A percentile compares a stretch with the other conserved stretches of the same genome.
phyloP scores from a whole-genome alignment of 129 eudicot species.

The Oenanthe sinensis region DNA sequence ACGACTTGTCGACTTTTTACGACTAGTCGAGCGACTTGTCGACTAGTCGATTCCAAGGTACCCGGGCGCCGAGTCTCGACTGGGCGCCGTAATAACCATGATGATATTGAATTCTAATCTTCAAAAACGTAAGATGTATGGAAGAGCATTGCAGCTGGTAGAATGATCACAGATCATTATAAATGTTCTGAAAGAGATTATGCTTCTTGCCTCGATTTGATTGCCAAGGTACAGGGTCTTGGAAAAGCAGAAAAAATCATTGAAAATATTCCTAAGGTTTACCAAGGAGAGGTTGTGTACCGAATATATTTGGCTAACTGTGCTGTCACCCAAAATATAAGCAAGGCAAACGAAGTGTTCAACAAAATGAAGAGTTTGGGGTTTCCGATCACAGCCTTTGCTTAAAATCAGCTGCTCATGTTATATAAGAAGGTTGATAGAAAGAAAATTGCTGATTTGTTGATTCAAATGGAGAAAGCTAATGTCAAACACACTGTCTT shows the following conservation, averaged over 20 bases:
- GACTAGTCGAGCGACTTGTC: too few relatives aligned
- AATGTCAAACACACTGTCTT: conserved; percentile 48
- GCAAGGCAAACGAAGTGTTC: conserved; percentile 57
- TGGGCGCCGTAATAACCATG: too few relatives aligned
- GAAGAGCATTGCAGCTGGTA: conserved; percentile 66
- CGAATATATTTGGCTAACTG: conserved; percentile 62
- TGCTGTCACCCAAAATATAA: conserved; percentile 24
- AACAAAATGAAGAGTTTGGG: conserved; percentile 57
- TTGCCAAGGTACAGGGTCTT: conserved; percentile 64
- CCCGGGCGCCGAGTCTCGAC: too few relatives aligned
- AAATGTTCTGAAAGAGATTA: conserved; percentile 46
- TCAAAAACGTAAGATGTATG: conserved; percentile 47
- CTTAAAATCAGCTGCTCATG: conserved; percentile 67
- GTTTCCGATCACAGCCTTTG: conserved; percentile 36
- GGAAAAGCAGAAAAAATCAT: conserved; percentile 54
- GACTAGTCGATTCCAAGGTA: too few relatives aligned
- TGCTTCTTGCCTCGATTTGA: conserved; percentile 67
- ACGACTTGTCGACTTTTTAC: too few relatives aligned
- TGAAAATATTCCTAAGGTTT: conserved; percentile 38
- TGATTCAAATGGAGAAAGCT: conserved; percentile 65
- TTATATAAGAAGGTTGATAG: conserved; percentile 53
- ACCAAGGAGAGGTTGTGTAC: conserved; percentile 46
- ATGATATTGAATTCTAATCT: conserved; percentile 25
- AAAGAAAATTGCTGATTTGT: conserved; percentile 67
- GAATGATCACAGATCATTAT: conserved; percentile 50